Evolutionary conservation across 108 stramenopile genomes (phyloP), one percentile per base, ranked within the genome.

Genomic region (Fragilaria crotonensis): DNA sequence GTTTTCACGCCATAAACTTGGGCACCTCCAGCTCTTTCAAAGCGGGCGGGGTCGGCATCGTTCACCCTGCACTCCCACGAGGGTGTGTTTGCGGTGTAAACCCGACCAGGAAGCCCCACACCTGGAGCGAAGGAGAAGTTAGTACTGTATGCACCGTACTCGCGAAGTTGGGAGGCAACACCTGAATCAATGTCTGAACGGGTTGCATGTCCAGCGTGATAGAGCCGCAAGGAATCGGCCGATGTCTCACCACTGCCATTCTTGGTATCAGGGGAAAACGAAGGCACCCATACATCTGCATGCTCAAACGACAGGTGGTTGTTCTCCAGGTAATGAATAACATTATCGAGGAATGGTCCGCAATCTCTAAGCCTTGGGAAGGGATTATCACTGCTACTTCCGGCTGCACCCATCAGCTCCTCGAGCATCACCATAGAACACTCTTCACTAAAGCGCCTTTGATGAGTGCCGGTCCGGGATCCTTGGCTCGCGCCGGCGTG

Each of bases 391-490:
- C n/a, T n/a, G n/a, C n/a, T n/a, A n/a, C n/a, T n/a, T n/a, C n/a
- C n/a, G n/a, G n/a, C n/a, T n/a, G n/a, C n/a, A n/a, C n/a, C n/a
- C n/a, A n/a, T n/a, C n/a, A n/a, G n/a, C n/a, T n/a, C n/a, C n/a
- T n/a, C n/a, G n/a, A n/a, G n/a, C n/a, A n/a, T n/a, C n/a, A n/a
- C n/a, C n/a, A n/a, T n/a, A n/a, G n/a, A n/a, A n/a, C n/a, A n/a
- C 52, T 69, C 70, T 48, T 67, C 65, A 45, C 71, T 65, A 49
- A 54, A 70, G n/a, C n/a, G n/a, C n/a, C n/a, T n/a, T n/a, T n/a
- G n/a, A n/a, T n/a, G n/a, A 29, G 67, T 54, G 54, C 66, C 22
- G 47, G 32, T 11, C 21, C 55, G 29, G 26, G 29, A 45, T 36
- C 54, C 46, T 28, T 25, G 5, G 45, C 44, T 32, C 47, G 33